Conservation (phyloP, 371 early-diverging fungal species). For the Nematocida sp. region DNA sequence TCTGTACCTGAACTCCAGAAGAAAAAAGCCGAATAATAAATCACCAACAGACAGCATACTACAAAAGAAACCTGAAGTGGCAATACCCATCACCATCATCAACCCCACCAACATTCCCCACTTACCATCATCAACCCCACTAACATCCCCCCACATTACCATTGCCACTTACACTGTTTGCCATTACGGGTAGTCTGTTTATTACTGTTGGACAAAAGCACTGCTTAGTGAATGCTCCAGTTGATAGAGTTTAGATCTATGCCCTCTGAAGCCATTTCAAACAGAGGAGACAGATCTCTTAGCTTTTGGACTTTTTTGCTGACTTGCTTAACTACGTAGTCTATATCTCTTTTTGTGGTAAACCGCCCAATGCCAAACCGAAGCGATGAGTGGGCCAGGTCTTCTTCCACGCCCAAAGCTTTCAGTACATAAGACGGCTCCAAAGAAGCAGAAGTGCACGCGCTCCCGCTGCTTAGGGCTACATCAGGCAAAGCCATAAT, state of each 20-base stretch:
- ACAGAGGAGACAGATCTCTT: constrained; percentile 91
- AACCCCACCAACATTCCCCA: not conserved
- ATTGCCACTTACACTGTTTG: not conserved
- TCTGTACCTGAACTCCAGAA: too few relatives aligned
- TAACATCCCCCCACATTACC: not conserved
- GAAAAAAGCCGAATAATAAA: too few relatives aligned
- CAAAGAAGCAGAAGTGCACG: constrained; percentile 93
- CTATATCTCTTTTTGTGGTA: constrained; percentile 88
- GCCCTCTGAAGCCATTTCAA: constrained; percentile 77
- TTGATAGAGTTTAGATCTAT: constrained; percentile 65
- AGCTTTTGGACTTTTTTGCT: constrained; percentile 78
- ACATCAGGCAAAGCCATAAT: constrained; percentile 95
- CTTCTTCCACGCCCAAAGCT: constrained; percentile 92
- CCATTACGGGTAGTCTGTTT: too few relatives aligned
- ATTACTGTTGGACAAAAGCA: too few relatives aligned
- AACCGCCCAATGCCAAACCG: constrained; percentile 95
- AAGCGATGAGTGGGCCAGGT: constrained; percentile 91
- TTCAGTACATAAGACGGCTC: constrained; percentile 96
- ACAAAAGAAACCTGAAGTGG: not conserved
- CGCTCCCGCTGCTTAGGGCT: constrained; percentile 89
- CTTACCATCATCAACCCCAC: not conserved
- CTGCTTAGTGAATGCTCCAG: constrained; percentile 27
- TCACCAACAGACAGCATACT: too few relatives aligned
- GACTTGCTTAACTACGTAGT: constrained; percentile 77
- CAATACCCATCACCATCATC: not conserved